Base-by-base conservation (phyloP, 345 rosid genomes). In the Diplotaxis tenuifolia region DNA sequence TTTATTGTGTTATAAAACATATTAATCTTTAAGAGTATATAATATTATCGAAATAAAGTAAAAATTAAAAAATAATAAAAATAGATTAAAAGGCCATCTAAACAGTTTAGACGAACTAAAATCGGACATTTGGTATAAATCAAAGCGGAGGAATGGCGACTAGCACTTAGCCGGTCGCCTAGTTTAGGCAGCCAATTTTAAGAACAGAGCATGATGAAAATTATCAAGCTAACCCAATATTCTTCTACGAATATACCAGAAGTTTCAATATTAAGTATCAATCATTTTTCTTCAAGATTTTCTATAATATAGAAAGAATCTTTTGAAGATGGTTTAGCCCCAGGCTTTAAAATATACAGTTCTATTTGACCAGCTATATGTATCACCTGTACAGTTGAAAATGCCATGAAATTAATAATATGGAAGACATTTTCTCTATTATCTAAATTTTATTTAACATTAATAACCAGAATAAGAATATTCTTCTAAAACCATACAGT, bases 401-500 rank as follows among this genome's bases (percentile, higher is more conserved):
- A 9, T 56, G 60, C 31, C 64, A 55, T n/a, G n/a, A n/a, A n/a
- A n/a, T n/a, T n/a, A n/a, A n/a, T n/a, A n/a, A n/a, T n/a, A 21
- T 20, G 0, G 4, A 16, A 63, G 52, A 64, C 50, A 23, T 25
- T 57, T 20, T 76, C 32, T 69, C 63, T 54, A 54, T 36, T 53
- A 20, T 15, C 57, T 73, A 65, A 25, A n/a, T 56, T 27, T 63
- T 12, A 45, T 14, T 4, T 55, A 47, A 42, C n/a, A 27, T 58
- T 55, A 56, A 55, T 54, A 62, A 5, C 36, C 60, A 61, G 22
- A 19, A 42, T 53, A 62, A 72, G 62, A 68, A 60, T 19, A 31
- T 10, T 9, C 47, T 25, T 25, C 45, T 38, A n/a, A 70, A 57
- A 25, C 53, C 55, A 18, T 45, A 40, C 21, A 56, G 47, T 55